phyloP scores from a whole-genome alignment of 208 protist species.

The Crithidia expoeki region DNA sequence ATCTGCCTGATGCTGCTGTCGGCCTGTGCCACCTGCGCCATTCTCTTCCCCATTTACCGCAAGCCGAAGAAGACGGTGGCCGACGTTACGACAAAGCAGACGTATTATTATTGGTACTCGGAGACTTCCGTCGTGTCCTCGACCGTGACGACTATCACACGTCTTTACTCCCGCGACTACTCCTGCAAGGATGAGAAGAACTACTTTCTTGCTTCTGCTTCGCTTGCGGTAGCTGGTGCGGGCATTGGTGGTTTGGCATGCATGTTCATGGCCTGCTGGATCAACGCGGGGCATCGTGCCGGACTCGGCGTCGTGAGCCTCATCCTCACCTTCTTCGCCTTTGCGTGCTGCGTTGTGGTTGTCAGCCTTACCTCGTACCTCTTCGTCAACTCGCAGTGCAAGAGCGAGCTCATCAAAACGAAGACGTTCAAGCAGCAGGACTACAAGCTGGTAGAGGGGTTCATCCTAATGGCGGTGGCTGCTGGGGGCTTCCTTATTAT shows the following conservation, averaged over 20 bases:
- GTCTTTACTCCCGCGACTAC: constrained; percentile 17
- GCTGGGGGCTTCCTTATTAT: constrained; percentile 35
- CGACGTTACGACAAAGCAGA: constrained; percentile 3
- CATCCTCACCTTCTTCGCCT: constrained; percentile 23
- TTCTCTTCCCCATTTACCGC: constrained; percentile 18
- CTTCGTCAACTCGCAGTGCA: constrained; percentile 8
- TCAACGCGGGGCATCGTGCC: constrained; percentile 7
- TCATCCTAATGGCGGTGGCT: constrained; percentile 29
- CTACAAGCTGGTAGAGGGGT: constrained; percentile 41
- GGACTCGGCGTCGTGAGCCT: constrained; percentile 7
- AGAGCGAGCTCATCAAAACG: neutral
- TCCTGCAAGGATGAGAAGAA: neutral
- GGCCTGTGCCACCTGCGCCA: constrained; percentile 17
- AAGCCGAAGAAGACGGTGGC: neutral
- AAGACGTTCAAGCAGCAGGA: constrained; percentile 16
- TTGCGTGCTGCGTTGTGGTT: constrained; percentile 19
- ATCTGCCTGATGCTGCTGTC: constrained; percentile 23
- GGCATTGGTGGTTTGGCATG: constrained; percentile 17
- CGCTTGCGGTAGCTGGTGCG: constrained; percentile 12
- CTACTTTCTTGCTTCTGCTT: constrained; percentile 5
- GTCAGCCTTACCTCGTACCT: constrained; percentile 10
- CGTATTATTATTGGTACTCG: constrained; percentile 17
- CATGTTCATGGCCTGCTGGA: constrained; percentile 21
- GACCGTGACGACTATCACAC: neutral
- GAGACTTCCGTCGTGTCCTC: neutral